Percentiles rank a stretch among this genome's conserved stretches.
Evolutionary conservation across 2,329 filamentous ascomycete genomes (phyloP).

Genomic region (Diplodia corticola): DNA sequence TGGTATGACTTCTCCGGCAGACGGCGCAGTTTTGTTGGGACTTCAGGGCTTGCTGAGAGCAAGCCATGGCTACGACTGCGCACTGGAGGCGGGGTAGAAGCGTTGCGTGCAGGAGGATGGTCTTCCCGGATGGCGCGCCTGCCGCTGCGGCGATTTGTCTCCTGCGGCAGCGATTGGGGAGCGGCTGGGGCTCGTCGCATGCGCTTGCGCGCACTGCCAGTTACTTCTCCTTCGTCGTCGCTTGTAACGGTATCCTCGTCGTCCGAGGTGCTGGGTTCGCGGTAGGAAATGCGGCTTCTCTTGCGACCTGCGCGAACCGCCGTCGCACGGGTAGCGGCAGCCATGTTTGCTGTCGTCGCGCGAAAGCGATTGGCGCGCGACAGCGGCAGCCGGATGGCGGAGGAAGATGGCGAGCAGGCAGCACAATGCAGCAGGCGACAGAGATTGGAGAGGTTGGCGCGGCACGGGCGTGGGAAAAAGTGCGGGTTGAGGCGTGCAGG

Average conservation of each 20-base stretch:
- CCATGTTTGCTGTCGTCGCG: conserved; percentile 1
- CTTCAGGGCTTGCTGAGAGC: conserved; percentile 15
- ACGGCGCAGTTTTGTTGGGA: conserved; percentile 20
- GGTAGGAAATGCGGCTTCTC: conserved; percentile 38
- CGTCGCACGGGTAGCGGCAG: conserved; percentile 13
- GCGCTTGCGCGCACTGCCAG: conserved; percentile 10
- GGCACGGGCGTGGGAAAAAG: conserved; percentile 6
- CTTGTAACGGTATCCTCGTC: conserved; percentile 25
- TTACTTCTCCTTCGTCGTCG: background rate
- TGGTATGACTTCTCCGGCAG: conserved; percentile 20
- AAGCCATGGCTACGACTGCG: conserved; percentile 18
- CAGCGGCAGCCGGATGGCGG: background rate
- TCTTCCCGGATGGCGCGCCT: conserved; percentile 36
- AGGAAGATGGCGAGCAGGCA: background rate
- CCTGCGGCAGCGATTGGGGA: conserved; percentile 5
- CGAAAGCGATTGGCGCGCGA: background rate
- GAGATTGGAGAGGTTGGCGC: background rate
- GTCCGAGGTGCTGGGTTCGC: conserved; percentile 39
- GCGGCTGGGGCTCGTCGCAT: background rate
- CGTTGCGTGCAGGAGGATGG: background rate
- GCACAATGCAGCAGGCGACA: background rate
- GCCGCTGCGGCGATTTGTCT: conserved; percentile 2
- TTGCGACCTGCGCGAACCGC: conserved; percentile 35
- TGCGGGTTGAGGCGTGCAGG: conserved; percentile 1
- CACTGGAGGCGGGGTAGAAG: background rate